A percentile compares a stretch with the other conserved stretches of the same genome.
phyloP scores from a whole-genome alignment of 2,329 filamentous ascomycete species.

The Rhynchosporium agropyri region DNA sequence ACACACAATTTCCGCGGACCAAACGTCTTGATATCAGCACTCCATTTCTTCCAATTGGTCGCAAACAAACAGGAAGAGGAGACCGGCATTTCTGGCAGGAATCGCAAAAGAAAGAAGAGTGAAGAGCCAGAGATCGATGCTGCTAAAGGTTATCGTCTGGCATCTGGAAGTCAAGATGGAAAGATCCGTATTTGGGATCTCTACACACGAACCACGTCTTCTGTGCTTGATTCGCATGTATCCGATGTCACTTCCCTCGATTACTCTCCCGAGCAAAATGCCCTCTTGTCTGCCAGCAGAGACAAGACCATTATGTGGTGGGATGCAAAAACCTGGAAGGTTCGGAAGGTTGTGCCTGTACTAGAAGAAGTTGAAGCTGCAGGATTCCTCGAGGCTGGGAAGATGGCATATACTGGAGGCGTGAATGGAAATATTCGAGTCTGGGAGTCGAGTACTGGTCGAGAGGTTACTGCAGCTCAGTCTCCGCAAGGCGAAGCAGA shows the following conservation, averaged over 20 bases:
- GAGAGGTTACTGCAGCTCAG: constrained; percentile 79
- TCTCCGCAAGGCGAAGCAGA: constrained; percentile 60
- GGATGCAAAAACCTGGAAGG: constrained; percentile 85
- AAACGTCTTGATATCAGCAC: constrained; percentile 84
- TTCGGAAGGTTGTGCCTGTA: constrained; percentile 77
- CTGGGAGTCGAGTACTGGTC: constrained; percentile 78
- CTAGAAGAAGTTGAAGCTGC: constrained; percentile 83
- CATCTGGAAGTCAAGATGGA: constrained; percentile 91
- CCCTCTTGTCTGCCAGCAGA: constrained; percentile 80
- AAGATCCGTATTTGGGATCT: constrained; percentile 92
- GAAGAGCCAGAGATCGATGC: constrained; percentile 51
- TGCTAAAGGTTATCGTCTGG: constrained; percentile 72
- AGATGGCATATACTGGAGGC: constrained; percentile 79
- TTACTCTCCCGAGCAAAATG: constrained; percentile 74
- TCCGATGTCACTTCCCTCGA: constrained; percentile 90
- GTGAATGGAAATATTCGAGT: constrained; percentile 80
- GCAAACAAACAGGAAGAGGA: constrained; percentile 46
- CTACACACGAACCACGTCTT: constrained; percentile 76
- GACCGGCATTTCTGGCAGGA: constrained; percentile 43
- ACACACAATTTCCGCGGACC: constrained; percentile 96
- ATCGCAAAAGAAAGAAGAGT: constrained; percentile 49
- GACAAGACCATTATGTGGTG: constrained; percentile 95
- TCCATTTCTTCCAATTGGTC: constrained; percentile 85
- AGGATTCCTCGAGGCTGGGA: constrained; percentile 74
- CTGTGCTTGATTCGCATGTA: constrained; percentile 87